Percentiles rank a stretch among this genome's conserved stretches.
Conservation (phyloP, 2,329 filamentous ascomycete species). For the Botrytis byssoidea region DNA sequence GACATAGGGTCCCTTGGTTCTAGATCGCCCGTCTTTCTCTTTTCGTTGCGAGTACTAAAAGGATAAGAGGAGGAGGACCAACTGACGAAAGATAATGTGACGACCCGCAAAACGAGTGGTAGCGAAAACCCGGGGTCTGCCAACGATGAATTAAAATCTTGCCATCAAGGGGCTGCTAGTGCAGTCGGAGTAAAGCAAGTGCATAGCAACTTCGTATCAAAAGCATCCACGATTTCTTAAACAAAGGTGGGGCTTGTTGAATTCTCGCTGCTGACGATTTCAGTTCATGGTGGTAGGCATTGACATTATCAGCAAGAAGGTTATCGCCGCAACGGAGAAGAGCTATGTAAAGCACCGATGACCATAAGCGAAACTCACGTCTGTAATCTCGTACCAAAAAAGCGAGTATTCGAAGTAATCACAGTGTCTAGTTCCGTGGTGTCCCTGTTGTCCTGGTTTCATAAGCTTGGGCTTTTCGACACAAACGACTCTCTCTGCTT, state of each 20-base stretch:
- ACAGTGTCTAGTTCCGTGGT: too few relatives aligned
- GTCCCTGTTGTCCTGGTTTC: neutral
- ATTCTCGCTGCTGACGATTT: neutral
- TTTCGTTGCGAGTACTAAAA: neutral
- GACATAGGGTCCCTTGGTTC: neutral
- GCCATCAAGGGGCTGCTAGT: neutral
- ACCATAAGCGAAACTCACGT: neutral
- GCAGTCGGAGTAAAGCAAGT: neutral
- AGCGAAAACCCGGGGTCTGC: neutral
- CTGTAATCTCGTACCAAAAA: neutral
- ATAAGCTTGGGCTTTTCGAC: neutral
- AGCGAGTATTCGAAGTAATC: neutral
- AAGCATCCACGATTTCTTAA: neutral
- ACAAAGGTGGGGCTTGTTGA: neutral
- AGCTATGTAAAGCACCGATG: neutral
- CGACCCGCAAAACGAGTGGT: too few relatives aligned
- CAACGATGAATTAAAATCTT: neutral
- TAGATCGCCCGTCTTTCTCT: neutral
- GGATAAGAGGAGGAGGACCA: neutral
- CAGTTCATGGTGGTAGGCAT: neutral
- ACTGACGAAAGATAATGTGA: too few relatives aligned
- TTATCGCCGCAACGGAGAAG: neutral
- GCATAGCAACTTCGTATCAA: neutral
- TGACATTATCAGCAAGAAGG: neutral
- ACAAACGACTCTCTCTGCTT: neutral